Conservation (phyloP, 306 rosid genomes). For the Cajanus cajan region DNA sequence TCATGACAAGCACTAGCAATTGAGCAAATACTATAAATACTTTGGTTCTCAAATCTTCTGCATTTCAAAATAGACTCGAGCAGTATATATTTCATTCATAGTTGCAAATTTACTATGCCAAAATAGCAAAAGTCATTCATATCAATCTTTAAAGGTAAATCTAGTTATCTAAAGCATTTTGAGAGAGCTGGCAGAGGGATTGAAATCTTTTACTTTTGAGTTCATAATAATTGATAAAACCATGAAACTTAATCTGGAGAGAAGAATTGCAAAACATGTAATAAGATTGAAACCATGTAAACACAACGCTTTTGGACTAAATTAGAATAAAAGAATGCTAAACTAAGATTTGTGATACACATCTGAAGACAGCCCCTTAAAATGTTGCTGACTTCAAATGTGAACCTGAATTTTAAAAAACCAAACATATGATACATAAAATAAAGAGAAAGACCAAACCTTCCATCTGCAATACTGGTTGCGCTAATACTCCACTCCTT, state of each 20-base stretch:
- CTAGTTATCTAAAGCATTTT: not conserved
- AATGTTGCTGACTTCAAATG: not conserved
- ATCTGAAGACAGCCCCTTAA: not conserved
- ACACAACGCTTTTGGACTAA: not conserved
- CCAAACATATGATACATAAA: slow-evolving; percentile 2
- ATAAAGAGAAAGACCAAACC: slow-evolving; percentile 50
- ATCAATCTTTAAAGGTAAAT: slow-evolving; percentile 21
- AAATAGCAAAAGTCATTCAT: not conserved
- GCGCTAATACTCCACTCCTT: slow-evolving; percentile 97
- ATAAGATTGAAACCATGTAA: not conserved
- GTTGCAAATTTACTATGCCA: slow-evolving; percentile 7
- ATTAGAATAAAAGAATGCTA: slow-evolving; percentile 3
- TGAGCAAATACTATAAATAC: not conserved
- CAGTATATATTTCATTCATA: not conserved
- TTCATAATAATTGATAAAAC: not conserved
- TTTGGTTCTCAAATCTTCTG: not conserved
- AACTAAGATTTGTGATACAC: not conserved
- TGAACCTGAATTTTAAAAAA: not conserved
- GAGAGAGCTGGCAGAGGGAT: not conserved
- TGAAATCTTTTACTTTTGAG: not conserved
- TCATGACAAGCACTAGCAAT: not conserved
- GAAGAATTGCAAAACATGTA: not conserved
- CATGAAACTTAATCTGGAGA: not conserved
- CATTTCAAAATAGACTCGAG: not conserved
- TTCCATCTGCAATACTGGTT: slow-evolving; percentile 96